Base-by-base conservation (phyloP, 208 protist genomes). In the Trypanosoma boissoni region DNA sequence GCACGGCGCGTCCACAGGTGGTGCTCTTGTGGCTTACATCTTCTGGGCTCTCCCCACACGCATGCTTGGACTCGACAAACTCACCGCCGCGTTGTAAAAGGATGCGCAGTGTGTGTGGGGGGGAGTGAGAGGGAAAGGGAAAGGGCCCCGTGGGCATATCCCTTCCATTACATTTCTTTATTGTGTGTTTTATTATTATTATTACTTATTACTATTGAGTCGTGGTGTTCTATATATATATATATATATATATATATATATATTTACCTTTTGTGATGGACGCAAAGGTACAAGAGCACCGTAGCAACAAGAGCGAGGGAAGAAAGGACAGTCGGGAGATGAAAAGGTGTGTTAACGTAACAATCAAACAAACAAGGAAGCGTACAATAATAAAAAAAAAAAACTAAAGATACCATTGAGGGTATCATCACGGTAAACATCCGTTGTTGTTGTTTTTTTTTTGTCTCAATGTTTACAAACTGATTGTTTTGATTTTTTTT, bases 21-120 rank as follows among this genome's bases (percentile, higher is more conserved):
- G 88, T 37, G 88, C 88, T 37, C 73, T 94, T 43, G 83, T 94
- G 58, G 88, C 88, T 8, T 88, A 90, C 63, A 53, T 92, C 41
- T 90, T 94, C 72, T 94, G 88, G 84, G 80, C 76, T 3, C 73
- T 94, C 58, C 88, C 88, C 8, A 94, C 82, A 1, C 80, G 83
- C 34, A 77, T 91, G 68, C 55, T 94, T 12, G 88, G 88, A 9
- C 70, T 94, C 28, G 88, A 94, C 44, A 90, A 90, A 64, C 78
- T 94, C 24, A 94, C 88, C 0, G 88, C 88, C 21, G 76, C 80
- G 21, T 44, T 94, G 18, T 90, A 80, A 62, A 16, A 29, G n/a
- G 16, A 23, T 5, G 4, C 16, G 26, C 21, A 21, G 9, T 20
- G 36, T 31, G 16, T 21, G 51, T 56, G 51, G 6, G 26, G 8